Percentiles rank a stretch among this genome's conserved stretches.
Conservation (phyloP, 257 asterid species). For the Primulina tabacum region DNA sequence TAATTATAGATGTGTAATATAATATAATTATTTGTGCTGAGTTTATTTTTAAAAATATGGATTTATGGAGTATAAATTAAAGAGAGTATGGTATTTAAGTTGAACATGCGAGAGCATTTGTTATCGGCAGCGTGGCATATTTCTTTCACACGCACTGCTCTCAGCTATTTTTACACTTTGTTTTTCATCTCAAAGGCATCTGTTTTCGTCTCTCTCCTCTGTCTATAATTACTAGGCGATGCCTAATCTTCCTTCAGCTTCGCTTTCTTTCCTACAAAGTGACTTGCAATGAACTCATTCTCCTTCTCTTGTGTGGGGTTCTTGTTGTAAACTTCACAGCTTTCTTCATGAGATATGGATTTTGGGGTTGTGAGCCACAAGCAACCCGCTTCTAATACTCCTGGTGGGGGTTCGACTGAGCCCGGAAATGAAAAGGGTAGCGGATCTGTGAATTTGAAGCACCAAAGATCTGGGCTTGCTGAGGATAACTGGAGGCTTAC, state of each 20-base stretch:
- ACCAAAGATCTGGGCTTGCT: constrained; percentile 36
- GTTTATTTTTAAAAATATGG: too few relatives aligned
- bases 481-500: constrained; percentile 34
- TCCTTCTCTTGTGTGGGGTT: constrained; percentile 23
- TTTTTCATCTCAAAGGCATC: background rate
- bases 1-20: too few relatives aligned
- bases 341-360: constrained; percentile 32
- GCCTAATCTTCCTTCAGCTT: constrained; percentile 22
- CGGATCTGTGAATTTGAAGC: constrained; percentile 45
- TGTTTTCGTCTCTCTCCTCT: background rate
- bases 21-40: too few relatives aligned
- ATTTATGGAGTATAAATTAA: too few relatives aligned
- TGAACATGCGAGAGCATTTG: background rate
- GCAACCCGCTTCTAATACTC: constrained; percentile 28
- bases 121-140: background rate
- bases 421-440: constrained; percentile 27
- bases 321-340: constrained; percentile 21
- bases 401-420: constrained; percentile 25
- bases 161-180: background rate
- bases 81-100: background rate
- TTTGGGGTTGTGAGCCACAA: constrained; percentile 38
- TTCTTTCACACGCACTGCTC: background rate
- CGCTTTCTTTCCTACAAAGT: constrained; percentile 32
- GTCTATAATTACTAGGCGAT: background rate
- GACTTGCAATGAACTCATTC: constrained; percentile 48